Evolutionary conservation across 108 stramenopile genomes (phyloP), one percentile per base, ranked within the genome.

Genomic region (Nitzschia sp.): DNA sequence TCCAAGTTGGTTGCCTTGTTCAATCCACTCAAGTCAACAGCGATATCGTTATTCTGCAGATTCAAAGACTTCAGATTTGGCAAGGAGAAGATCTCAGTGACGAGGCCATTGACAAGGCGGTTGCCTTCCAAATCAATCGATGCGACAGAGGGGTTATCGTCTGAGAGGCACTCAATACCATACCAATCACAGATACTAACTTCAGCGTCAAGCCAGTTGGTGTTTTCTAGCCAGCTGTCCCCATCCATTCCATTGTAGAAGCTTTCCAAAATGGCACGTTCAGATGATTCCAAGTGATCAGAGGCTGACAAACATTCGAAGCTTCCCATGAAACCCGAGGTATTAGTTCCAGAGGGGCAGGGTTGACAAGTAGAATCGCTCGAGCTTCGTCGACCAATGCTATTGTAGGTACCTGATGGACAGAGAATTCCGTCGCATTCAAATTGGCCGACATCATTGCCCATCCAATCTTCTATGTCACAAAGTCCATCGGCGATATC

Each of bases 361-460:
- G 37, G 38, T 63, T 70, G 63, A 29, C 75, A 76, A 12, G 54
- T 34, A n/a, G 48, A 20, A n/a, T 62, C 53, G 22, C 41, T 26
- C 20, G 20, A n/a, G 17, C 39, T 42, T 26, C 51, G 57, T 51
- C 80, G 57, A 20, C 80, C 80, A 59, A 63, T 29, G 8, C 20
- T 57, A 48, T 80, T 80, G 66, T 73, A 91, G 8, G 76, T 82
- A 7, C 84, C 86, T 15, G 72, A 55, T 7, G 86, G 87, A 60
- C 93, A 94, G n/a, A 94, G 76, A 67, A 94, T 86, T 7, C 83
- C 90, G 72, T 92, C 86, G 43, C 93, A 94, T 24, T 71, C 65
- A 62, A 79, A 75, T 51, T 66, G 57, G 26, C 61, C 76, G 3
- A 89, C 85, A 29, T 79, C 62, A 41, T 84, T 89, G 26, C 55